Evolutionary conservation across 2,329 filamentous ascomycete genomes (phyloP), one percentile per base, ranked within the genome.

Genomic region (Fonsecaea nubica): DNA sequence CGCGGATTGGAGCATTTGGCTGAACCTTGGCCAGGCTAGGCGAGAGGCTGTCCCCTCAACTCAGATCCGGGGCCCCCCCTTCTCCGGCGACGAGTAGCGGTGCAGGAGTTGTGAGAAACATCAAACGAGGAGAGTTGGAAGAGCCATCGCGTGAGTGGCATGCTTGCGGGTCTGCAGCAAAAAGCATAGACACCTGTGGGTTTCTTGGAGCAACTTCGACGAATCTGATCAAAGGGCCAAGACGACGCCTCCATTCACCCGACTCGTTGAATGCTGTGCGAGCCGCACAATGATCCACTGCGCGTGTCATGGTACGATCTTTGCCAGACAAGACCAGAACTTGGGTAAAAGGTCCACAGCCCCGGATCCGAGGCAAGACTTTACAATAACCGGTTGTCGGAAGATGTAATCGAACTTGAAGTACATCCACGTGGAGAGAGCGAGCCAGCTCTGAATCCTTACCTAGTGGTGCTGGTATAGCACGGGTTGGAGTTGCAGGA

Each of bases 331-430:
- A 9, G 9, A 10, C 45, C 45, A 21, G 8, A 10, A 21, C 4
- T 50, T 18, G 45, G 21, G 9, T 25, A 4, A 25, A 25, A 50
- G 45, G 18, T 25, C 45, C 45, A 25, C 18, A 25, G 45, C 9
- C 45, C 45, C 45, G 45, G 45, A 50, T 50, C 45, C 45, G 45
- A 50, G 45, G 45, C 45, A 50, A 12, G 18, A 21, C 18, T 4
- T 50, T 21, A 25, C 45, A 45, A 1, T 6, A 45, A 45, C 40
- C 40, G 40, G n/a, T 18, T n/a, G 8, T 45, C 45, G 45, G 45
- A 50, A 15, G 45, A 25, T 25, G 25, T 25, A 25, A 25, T 25
- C 25, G 25, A 25, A 15, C 35, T 36, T 7, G 7, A 36, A 25
- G 10, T 6, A 50, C 25, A 7, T 10, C 18, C 45, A 30, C n/a